phyloP scores from a whole-genome alignment of 2,329 filamentous ascomycete species.

The Alternaria atra region DNA sequence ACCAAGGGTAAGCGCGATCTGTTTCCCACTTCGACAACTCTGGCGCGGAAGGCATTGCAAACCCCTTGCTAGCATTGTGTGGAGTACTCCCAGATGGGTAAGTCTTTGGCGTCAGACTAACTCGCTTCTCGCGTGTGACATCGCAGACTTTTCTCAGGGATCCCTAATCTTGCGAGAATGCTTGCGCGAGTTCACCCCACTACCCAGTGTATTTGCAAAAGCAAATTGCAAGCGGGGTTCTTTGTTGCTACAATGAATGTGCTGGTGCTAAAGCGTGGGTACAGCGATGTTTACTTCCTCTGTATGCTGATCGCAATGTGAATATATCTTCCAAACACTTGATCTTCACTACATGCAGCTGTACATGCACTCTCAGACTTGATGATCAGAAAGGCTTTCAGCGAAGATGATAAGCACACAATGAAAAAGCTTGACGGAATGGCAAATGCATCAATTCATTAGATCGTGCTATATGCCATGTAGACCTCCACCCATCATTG shows the following conservation, averaged over 20 bases:
- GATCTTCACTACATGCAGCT: too few relatives aligned
- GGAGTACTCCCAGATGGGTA: neutral
- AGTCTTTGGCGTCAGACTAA: neutral
- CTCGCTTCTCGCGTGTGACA: conserved; percentile 1
- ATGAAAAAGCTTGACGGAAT: neutral
- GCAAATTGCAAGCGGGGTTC: neutral
- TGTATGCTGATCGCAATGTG: too few relatives aligned
- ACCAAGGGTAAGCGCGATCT: neutral
- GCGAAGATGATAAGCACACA: neutral
- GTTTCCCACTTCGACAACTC: neutral
- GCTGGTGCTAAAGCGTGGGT: too few relatives aligned
- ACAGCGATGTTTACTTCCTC: too few relatives aligned
- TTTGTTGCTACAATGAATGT: too few relatives aligned
- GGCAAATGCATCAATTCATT: conserved; percentile 40
- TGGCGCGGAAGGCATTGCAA: conserved; percentile 5
- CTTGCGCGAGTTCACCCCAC: neutral
- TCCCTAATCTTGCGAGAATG: neutral
- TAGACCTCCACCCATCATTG: conserved; percentile 30
- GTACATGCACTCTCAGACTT: too few relatives aligned
- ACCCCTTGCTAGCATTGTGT: conserved; percentile 4
- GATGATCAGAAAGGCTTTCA: neutral
- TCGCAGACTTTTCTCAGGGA: conserved; percentile 1
- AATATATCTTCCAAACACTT: too few relatives aligned
- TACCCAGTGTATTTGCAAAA: neutral
- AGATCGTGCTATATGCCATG: conserved; percentile 43